Conservation (phyloP, 495 filamentous ascomycete species). For the Penicillium subrubescens region DNA sequence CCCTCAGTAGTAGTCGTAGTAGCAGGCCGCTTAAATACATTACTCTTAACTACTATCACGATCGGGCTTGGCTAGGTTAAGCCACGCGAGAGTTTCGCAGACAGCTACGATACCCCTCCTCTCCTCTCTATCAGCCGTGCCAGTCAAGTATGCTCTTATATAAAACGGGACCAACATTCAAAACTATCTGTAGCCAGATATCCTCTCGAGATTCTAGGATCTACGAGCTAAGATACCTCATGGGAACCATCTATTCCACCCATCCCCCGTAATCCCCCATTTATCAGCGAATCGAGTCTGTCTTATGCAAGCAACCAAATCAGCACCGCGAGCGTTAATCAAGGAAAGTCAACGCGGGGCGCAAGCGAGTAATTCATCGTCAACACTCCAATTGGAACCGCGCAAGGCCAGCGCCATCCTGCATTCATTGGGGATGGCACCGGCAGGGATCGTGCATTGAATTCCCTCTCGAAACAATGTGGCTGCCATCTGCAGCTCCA, state of each 20-base stretch:
- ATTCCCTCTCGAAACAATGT: slow-evolving; percentile 14
- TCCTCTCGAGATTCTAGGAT: not conserved
- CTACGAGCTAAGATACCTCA: not conserved
- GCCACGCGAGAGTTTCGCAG: slow-evolving; percentile 24
- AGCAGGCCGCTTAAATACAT: not conserved
- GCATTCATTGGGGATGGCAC: slow-evolving; percentile 14
- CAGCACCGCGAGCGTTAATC: not conserved
- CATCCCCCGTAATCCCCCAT: not conserved
- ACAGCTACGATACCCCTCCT: slow-evolving; percentile 22
- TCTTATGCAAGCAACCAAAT: not conserved
- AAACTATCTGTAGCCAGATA: not conserved
- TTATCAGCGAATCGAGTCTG: not conserved
- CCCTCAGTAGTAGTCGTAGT: not conserved
- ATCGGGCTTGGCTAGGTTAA: slow-evolving; percentile 28
- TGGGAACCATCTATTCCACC: not conserved
- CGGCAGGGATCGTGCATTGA: slow-evolving; percentile 16
- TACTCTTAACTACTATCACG: not conserved
- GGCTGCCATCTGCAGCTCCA: slow-evolving; percentile 11
- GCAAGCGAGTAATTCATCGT: not conserved
- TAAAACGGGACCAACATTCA: not conserved
- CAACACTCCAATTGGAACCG: not conserved
- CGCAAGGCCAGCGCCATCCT: slow-evolving; percentile 7
- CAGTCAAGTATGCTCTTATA: not conserved
- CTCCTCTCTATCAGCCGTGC: slow-evolving; percentile 4
- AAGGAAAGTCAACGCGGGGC: not conserved